A percentile compares a stretch with the other conserved stretches of the same genome.
phyloP scores from a whole-genome alignment of 805 yeast species.

The Metschnikowia sp. region DNA sequence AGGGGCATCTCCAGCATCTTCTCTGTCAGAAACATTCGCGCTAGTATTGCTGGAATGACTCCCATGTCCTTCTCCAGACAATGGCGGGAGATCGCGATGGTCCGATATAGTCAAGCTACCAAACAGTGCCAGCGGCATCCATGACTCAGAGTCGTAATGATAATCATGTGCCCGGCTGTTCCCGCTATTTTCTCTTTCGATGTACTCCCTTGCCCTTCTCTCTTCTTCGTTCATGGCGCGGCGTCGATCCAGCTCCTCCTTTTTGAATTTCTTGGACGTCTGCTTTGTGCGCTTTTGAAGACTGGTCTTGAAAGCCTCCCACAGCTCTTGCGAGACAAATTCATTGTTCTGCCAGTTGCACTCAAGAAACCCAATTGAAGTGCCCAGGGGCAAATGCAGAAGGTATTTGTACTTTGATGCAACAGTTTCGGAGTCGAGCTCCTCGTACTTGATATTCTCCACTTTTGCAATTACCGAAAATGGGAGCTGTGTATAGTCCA shows the following conservation, averaged over 20 bases:
- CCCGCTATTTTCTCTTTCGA: constrained; percentile 53
- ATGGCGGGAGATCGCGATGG: constrained; percentile 34
- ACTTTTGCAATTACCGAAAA: constrained; percentile 55
- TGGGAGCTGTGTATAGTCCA: constrained; percentile 65
- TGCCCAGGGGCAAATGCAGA: constrained; percentile 80
- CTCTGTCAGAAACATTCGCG: constrained; percentile 7
- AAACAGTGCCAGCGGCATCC: constrained; percentile 19
- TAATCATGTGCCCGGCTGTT: constrained; percentile 3
- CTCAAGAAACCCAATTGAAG: constrained; percentile 79
- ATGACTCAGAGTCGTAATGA: constrained; percentile 17
- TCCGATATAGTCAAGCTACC: constrained; percentile 39
- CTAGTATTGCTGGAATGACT: constrained; percentile 7
- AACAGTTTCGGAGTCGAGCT: constrained; percentile 57
- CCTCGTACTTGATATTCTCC: constrained; percentile 68
- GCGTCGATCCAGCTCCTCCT: constrained; percentile 59
- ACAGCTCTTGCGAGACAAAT: constrained; percentile 29
- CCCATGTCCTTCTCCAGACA: constrained; percentile 15
- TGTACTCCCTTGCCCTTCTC: constrained; percentile 54
- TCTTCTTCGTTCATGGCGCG: constrained; percentile 59
- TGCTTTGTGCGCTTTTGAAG: constrained; percentile 54
- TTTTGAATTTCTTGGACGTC: constrained; percentile 45
- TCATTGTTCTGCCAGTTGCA: constrained; percentile 65
- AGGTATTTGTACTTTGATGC: constrained; percentile 66
- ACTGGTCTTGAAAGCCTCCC: constrained; percentile 50
- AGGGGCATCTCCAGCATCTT: not conserved